Conservation (phyloP, 2,329 filamentous ascomycete genomes). For the Colletotrichum somersetense region DNA sequence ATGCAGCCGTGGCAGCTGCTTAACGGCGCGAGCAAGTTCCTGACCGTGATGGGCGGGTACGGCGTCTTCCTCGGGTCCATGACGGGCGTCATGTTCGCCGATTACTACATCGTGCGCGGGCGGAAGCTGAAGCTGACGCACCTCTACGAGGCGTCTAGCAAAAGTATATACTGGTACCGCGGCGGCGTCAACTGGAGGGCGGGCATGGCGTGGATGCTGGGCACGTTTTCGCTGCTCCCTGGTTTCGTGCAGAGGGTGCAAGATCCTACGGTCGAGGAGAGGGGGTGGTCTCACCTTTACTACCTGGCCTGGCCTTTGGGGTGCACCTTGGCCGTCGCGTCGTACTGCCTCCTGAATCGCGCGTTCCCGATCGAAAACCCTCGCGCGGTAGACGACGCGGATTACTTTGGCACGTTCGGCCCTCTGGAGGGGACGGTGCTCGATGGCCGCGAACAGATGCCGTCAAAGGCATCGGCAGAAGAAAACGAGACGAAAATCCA, state of each 20-base stretch:
- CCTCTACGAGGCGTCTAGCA: constrained; percentile 45
- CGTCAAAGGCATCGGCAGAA: constrained; percentile 1
- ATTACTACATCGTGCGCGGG: constrained; percentile 52
- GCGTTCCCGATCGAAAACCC: constrained; percentile 43
- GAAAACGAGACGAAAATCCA: neutral
- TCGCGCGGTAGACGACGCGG: constrained; percentile 44
- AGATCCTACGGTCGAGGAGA: constrained; percentile 35
- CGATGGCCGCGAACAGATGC: constrained; percentile 7
- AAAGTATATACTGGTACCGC: constrained; percentile 46
- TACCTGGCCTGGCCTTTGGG: constrained; percentile 47
- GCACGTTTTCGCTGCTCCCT: constrained; percentile 44
- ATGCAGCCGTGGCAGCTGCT: constrained; percentile 46
- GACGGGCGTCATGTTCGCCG: constrained; percentile 53
- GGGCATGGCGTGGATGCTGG: constrained; percentile 41
- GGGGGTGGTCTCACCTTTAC: constrained; percentile 48
- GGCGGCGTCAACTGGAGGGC: constrained; percentile 45
- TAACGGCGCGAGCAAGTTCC: constrained; percentile 46
- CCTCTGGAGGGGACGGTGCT: constrained; percentile 24
- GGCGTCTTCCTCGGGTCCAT: constrained; percentile 53
- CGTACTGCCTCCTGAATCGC: constrained; percentile 43
- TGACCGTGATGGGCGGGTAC: constrained; percentile 49
- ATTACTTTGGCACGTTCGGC: constrained; percentile 48
- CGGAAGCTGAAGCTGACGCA: constrained; percentile 53
- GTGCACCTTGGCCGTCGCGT: constrained; percentile 41
- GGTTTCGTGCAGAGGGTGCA: constrained; percentile 45